Base-by-base conservation (phyloP, 208 protist genomes). In the Ichthyophonus hoferi region DNA sequence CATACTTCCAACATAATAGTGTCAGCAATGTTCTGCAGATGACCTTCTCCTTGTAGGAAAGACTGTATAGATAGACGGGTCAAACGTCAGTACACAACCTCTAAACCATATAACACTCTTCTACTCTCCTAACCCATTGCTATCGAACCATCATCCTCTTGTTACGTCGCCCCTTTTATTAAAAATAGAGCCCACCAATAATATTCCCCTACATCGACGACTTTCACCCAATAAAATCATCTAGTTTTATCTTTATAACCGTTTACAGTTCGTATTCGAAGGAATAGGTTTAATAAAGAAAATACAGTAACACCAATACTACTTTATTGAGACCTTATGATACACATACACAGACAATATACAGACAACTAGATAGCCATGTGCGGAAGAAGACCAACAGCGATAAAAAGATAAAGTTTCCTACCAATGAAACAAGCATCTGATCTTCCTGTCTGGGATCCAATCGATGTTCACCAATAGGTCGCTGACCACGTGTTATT, bases 31-130 rank as follows among this genome's bases (percentile, higher is more conserved):
- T 85, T 85, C 81, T 85, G 38, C 17, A 85, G 39, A 58, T 85
- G 81, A 38, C 81, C 81, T 58, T 85, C 81, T 40, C 81, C 81
- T 85, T 85, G 81, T 12, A 85, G 40, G 81, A 85, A 85, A 58
- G 38, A 58, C 81, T 81, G 77, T n/a, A 39, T 3, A 38, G 77
- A 39, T 67, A 24, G 50, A n/a, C n/a, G n/a, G n/a, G n/a, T n/a
- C n/a, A n/a, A n/a, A n/a, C n/a, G n/a, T n/a, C n/a, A n/a, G n/a
- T n/a, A n/a, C n/a, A n/a, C n/a, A n/a, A n/a, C n/a, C n/a, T n/a
- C n/a, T n/a, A n/a, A n/a, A n/a, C n/a, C n/a, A n/a, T n/a, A n/a
- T n/a, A n/a, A n/a, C n/a, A n/a, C n/a, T n/a, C n/a, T n/a, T n/a
- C n/a, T n/a, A n/a, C n/a, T n/a, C n/a, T n/a, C n/a, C n/a, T n/a